Evolutionary conservation across 768 basidiomycete genomes (phyloP), one percentile per base, ranked within the genome.

Genomic region (Tricholoma matsutake): DNA sequence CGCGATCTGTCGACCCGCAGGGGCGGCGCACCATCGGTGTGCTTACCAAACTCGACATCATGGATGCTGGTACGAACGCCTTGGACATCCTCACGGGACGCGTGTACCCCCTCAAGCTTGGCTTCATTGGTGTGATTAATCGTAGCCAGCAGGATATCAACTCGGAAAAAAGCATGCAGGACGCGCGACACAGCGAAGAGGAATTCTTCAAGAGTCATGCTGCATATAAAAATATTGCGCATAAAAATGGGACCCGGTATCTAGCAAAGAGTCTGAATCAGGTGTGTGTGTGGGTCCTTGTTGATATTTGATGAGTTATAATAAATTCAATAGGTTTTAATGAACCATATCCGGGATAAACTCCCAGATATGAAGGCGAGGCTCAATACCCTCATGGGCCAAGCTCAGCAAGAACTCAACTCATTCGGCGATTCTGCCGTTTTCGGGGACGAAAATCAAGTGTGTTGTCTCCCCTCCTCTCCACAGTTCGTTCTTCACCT

Each of bases 301-400:
- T 39, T 56, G 25, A 22, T 16, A 52, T 11, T 11, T 9, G 34
- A 11, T 6, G 31, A 55, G 51, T 52, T 16, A 22, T 39, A 55
- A 22, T 39, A 55, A 31, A 53, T 59, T 28, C 14, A 32, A 32
- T 59, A 88, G 92, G 94, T 98, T 32, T 76, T 99, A 62, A 88
- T 99, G 84, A 93, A 92, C 72, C 97, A 99, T 71, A 98, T 99
- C 64, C 87, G 97, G 61, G 97, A 99, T 70, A 99, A 98, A 75
- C 82, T 99, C 37, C 97, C 97, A 0, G 97, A 99, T 74, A 98
- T 99, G 97, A 99, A 99, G 74, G 97, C 97, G 14, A 84, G 95
- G 18, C 77, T 99, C 61, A 99, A 98, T 71, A 99, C 97, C 2
- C 78, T 98, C 22, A 98, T 98, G 93, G 96, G 96, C 14, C 97